These are phyloP conservation scores for Pseudocercospora crystallina DNA, from an alignment of 2,329 filamentous ascomycete genomes.

Conservation along the genomic window DNA sequence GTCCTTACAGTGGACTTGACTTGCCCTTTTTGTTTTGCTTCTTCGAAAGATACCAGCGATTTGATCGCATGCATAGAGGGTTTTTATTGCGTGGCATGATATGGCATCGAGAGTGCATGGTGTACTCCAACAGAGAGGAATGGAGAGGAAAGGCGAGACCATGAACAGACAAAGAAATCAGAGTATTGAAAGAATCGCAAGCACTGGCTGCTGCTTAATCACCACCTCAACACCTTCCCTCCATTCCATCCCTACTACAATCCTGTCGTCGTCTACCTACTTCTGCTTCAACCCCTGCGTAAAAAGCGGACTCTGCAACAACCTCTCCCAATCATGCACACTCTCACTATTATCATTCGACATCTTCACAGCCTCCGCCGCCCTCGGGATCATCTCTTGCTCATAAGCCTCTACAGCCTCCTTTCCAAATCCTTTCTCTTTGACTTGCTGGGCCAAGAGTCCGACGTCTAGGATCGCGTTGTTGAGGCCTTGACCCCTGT, in stretches of 20 bases:
- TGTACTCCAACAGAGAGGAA: too few relatives aligned
- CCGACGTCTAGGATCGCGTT: conserved; percentile 43
- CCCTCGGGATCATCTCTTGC: conserved; percentile 19
- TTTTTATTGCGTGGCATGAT: too few relatives aligned
- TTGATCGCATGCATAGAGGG: too few relatives aligned
- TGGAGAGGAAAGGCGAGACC: too few relatives aligned
- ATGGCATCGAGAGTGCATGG: too few relatives aligned
- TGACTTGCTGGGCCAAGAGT: conserved; percentile 15
- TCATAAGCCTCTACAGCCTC: conserved; percentile 17
- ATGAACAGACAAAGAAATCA: too few relatives aligned
- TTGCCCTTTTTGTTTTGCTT: too few relatives aligned
- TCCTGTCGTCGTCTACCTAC: neutral
- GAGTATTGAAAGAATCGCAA: too few relatives aligned
- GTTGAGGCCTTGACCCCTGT: conserved; percentile 49
- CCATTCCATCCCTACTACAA: neutral
- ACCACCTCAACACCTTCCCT: neutral
- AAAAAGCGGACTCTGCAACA: conserved; percentile 20
- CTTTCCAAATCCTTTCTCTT: conserved; percentile 8
- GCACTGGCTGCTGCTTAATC: neutral
- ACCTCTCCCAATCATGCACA: conserved; percentile 18
- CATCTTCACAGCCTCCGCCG: conserved; percentile 13
- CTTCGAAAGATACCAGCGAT: too few relatives aligned
- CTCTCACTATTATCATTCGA: conserved; percentile 18
- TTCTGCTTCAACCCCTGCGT: conserved; percentile 20
- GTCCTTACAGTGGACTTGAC: neutral